phyloP scores from a whole-genome alignment of 371 early-diverging fungal genomes.

The Racocetra persica region DNA sequence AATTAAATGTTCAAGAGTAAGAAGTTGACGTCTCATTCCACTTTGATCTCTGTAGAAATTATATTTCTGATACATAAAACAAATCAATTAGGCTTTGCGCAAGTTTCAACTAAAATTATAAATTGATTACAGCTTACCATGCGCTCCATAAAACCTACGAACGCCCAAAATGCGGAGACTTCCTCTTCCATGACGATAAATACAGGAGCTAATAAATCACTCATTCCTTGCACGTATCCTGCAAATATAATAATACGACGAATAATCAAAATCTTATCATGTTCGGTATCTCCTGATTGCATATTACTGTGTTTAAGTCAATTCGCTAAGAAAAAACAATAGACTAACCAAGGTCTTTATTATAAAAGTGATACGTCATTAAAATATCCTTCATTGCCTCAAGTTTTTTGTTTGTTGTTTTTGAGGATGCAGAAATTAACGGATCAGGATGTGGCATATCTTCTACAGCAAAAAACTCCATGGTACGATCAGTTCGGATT shows the following conservation, averaged over 20 bases:
- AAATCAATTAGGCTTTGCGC: not conserved
- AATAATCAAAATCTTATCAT: not conserved
- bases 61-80: conserved; percentile 57
- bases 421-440: conserved; percentile 53
- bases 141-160: conserved; percentile 87
- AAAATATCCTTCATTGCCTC: conserved; percentile 88
- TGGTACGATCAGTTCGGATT: conserved; percentile 88
- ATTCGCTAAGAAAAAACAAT: conserved; percentile 16
- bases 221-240: conserved; percentile 98
- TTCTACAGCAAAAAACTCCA: conserved; percentile 78
- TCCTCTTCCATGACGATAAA: conserved; percentile 89
- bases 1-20: conserved; percentile 75
- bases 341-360: conserved; percentile 42
- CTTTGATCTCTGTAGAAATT: conserved; percentile 87
- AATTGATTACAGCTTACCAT: conserved; percentile 59
- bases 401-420: conserved; percentile 71
- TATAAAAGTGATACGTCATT: conserved; percentile 83
- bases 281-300: not conserved
- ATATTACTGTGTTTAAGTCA: not conserved
- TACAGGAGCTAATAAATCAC: conserved; percentile 88
- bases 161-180: conserved; percentile 92
- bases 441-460: conserved; percentile 69
- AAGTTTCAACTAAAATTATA: not conserved
- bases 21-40: conserved; percentile 89
- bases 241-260: conserved; percentile 44